Base-by-base conservation (phyloP, 2,329 filamentous ascomycete genomes). In the Verticillium tricorpus region DNA sequence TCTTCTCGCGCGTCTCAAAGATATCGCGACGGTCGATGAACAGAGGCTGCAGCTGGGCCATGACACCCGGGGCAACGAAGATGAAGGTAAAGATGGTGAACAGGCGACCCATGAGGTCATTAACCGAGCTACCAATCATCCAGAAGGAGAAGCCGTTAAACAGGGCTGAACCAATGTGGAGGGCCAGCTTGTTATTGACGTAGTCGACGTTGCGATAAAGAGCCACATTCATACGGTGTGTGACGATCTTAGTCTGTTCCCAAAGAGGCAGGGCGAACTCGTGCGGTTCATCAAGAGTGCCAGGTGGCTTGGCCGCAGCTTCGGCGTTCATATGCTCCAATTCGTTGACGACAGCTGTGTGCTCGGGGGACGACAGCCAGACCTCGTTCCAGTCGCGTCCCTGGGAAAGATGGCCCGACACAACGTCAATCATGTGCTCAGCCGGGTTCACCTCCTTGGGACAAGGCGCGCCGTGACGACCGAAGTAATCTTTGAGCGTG, bases 241-340 rank as follows among this genome's bases (percentile, higher is more conserved):
- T 83, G 54, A 91, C 89, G 60, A 89, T 79, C 66, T 80, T 84
- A 52, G 87, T 75, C 71, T 94, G 91, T 35, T 82, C 74, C 66
- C 70, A 76, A 64, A 93, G 84, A 0, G 89, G 82, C 7, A 86
- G 87, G 0, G 91, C 91, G 65, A 93, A 94, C 72, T 93, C 89
- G 58, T 86, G 80, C 63, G 85, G 89, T 59, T 82, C 78, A 28
- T 80, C 76, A 62, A 70, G 66, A 65, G 70, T 77, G 59, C 72
- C 77, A 0, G 74, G 71, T 1, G 79, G 72, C 65, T 76, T 79
- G 19, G 77, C 64, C 0, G 80, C 79, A 0, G 88, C 84, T 4
- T 84, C 82, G 2, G 78, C 69, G 64, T 87, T 83, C 64, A 92
- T 84, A 2, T 75, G 75, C 52, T 89, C 83, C 5, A 93, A 89